Conservation (phyloP, 345 rosid genomes). For the Aethionema arabicum region DNA sequence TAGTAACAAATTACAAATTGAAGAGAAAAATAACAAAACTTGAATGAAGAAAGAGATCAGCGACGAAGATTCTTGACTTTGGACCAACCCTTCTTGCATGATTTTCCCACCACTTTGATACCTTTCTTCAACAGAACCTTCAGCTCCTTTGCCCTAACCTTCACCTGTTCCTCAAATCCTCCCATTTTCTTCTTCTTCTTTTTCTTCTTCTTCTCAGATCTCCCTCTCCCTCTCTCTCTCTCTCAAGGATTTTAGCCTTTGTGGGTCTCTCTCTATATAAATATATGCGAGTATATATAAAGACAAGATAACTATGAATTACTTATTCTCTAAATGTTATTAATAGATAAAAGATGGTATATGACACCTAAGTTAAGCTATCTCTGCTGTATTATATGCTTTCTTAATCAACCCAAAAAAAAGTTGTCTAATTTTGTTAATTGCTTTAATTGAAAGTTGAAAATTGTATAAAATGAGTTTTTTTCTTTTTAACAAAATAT, state of each 20-base stretch:
- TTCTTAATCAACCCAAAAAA: background rate
- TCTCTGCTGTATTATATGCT: conserved; percentile 24
- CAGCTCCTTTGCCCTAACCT: conserved; percentile 69
- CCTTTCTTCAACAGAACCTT: conserved; percentile 64
- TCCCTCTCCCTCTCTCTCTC: conserved; percentile 4
- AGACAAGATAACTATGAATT: conserved; percentile 8
- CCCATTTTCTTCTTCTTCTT: conserved; percentile 43
- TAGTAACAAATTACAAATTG: background rate
- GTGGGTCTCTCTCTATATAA: background rate
- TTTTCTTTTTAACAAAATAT: too few species aligned
- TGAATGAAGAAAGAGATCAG: conserved; percentile 26
- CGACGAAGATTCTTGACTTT: conserved; percentile 75
- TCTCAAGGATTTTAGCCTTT: conserved; percentile 9
- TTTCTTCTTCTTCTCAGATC: conserved; percentile 2
- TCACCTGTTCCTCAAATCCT: conserved; percentile 79
- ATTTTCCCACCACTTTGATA: conserved; percentile 63
- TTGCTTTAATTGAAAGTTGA: conserved; percentile 2
- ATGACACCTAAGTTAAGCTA: conserved; percentile 27
- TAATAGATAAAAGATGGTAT: conserved; percentile 13
- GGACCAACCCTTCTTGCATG: conserved; percentile 89
- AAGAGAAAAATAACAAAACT: background rate
- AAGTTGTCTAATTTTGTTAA: conserved; percentile 6
- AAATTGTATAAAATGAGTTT: too few species aligned
- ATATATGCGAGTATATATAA: background rate
- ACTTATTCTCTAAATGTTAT: conserved; percentile 10